These are phyloP conservation scores for Aspergillus conjunctus DNA, from an alignment of 495 filamentous ascomycete species.

Conservation along the genomic window DNA sequence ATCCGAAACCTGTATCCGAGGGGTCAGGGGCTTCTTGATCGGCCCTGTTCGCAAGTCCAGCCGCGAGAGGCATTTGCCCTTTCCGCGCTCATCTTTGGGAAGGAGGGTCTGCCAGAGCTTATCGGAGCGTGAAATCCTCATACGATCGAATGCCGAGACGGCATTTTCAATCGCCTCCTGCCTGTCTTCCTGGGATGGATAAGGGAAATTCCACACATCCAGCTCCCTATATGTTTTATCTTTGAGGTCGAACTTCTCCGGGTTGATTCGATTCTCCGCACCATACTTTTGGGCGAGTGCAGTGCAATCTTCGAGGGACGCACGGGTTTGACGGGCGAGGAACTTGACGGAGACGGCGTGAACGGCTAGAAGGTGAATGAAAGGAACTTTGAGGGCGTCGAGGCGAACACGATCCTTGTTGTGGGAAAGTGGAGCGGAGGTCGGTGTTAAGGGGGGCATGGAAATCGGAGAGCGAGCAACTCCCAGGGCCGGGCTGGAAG, in stretches of 20 bases:
- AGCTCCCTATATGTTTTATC: conserved; percentile 80
- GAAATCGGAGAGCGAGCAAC: conserved; percentile 46
- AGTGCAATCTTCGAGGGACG: conserved; percentile 58
- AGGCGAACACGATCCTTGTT: conserved; percentile 54
- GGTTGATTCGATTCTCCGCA: conserved; percentile 60
- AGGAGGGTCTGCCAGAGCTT: conserved; percentile 80
- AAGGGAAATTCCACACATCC: conserved; percentile 77
- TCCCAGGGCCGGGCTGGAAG: conserved; percentile 64
- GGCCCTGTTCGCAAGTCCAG: conserved; percentile 63
- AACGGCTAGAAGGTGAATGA: conserved; percentile 73
- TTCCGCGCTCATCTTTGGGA: conserved; percentile 71
- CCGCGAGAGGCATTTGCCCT: conserved; percentile 77
- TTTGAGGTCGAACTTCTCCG: conserved; percentile 65
- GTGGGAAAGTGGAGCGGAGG: conserved; percentile 55
- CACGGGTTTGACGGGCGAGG: conserved; percentile 58
- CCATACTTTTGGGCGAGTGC: conserved; percentile 56
- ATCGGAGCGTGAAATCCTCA: conserved; percentile 71
- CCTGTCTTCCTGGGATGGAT: conserved; percentile 66
- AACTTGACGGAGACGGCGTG: conserved; percentile 60
- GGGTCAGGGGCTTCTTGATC: conserved; percentile 52
- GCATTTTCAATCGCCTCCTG: conserved; percentile 81
- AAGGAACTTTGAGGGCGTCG: conserved; percentile 55
- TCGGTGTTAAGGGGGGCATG: conserved; percentile 40
- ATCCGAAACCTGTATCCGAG: conserved; percentile 59
- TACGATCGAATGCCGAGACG: conserved; percentile 77